A percentile compares a stretch with the other conserved stretches of the same genome.
These are phyloP conservation scores for Entomortierella chlamydospora DNA, from an alignment of 192 early-diverging fungal genomes.

Conservation along the genomic window DNA sequence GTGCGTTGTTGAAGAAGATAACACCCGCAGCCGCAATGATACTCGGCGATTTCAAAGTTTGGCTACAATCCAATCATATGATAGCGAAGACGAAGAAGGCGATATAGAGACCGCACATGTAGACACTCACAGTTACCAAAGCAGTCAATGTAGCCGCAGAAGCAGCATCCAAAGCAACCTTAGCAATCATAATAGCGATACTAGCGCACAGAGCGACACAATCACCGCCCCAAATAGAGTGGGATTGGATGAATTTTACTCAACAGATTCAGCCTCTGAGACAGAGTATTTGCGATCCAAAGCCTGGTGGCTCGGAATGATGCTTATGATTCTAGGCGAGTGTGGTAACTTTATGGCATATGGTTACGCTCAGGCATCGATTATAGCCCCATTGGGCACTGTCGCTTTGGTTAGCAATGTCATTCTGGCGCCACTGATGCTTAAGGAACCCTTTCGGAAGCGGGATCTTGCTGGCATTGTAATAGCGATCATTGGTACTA, in stretches of 20 bases:
- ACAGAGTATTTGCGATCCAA: conserved; percentile 63
- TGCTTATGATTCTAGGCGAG: conserved; percentile 67
- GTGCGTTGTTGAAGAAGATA: conserved; percentile 1
- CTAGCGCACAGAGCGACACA: conserved; percentile 43
- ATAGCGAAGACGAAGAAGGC: not conserved
- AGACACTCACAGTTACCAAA: conserved; percentile 6
- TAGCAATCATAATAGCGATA: conserved; percentile 31
- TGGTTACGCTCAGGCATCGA: conserved; percentile 79
- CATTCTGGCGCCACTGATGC: conserved; percentile 75
- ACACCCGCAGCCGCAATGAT: conserved; percentile 2
- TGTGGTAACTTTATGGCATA: conserved; percentile 71
- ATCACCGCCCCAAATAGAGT: conserved; percentile 9
- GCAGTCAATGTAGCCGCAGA: conserved; percentile 16
- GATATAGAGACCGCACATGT: not conserved
- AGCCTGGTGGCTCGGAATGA: conserved; percentile 78
- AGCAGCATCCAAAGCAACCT: conserved; percentile 19
- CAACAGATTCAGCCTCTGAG: conserved; percentile 31
- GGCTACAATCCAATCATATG: not conserved
- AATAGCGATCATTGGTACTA: conserved; percentile 72
- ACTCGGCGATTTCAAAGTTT: not conserved
- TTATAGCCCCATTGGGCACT: conserved; percentile 80
- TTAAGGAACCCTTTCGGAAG: conserved; percentile 69
- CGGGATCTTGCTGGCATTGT: conserved; percentile 71
- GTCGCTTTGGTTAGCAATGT: conserved; percentile 78
- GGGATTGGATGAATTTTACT: conserved; percentile 23